Percentiles rank a stretch among this genome's conserved stretches.
These are phyloP conservation scores for Cronartium quercuum DNA, from an alignment of 1,284 basidiomycete species.

Conservation along the genomic window DNA sequence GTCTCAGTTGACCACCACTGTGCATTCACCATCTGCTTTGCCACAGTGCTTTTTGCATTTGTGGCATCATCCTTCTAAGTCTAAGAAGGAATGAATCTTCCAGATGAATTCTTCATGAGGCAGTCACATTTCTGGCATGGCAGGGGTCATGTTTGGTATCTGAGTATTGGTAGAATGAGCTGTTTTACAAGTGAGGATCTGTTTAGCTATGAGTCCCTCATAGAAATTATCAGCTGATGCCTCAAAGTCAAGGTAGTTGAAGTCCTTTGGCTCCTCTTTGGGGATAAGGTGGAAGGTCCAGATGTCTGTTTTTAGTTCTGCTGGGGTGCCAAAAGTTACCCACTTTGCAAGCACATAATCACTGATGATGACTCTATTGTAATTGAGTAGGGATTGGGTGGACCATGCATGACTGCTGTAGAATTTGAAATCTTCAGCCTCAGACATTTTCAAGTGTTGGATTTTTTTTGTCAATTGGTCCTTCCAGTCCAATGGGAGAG, in stretches of 20 bases:
- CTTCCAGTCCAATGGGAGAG: background rate
- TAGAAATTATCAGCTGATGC: background rate
- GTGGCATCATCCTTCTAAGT: background rate
- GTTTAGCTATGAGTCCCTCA: background rate
- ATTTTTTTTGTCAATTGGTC: background rate
- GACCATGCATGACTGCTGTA: background rate
- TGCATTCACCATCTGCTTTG: background rate
- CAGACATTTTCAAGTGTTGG: background rate
- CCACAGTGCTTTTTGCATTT: background rate
- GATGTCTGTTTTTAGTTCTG: background rate
- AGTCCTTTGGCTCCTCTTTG: background rate
- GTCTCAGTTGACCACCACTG: too few relatives aligned
- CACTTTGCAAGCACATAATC: background rate
- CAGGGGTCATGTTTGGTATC: background rate
- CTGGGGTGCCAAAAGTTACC: background rate
- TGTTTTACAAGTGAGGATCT: background rate
- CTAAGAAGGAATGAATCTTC: conserved; percentile 4
- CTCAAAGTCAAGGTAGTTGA: background rate
- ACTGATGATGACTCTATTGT: background rate
- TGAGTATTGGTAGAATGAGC: background rate
- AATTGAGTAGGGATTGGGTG: conserved; percentile 3
- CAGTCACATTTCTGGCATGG: background rate
- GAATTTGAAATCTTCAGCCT: background rate
- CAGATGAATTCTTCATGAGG: background rate
- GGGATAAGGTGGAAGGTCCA: background rate